Conservation (phyloP, 2,329 filamentous ascomycete species). For the Cercospora zeina region DNA sequence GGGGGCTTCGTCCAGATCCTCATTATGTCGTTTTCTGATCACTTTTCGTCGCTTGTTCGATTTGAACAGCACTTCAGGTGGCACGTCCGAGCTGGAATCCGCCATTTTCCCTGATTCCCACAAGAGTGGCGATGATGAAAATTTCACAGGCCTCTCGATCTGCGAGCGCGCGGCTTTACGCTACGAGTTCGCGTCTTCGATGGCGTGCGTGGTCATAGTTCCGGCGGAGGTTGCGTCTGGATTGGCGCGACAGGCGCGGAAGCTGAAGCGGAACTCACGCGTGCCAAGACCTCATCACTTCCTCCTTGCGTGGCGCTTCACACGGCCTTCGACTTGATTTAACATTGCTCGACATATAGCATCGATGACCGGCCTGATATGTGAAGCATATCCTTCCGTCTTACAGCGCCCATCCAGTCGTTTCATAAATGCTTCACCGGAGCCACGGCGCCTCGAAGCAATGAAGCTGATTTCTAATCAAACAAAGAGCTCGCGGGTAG, state of each 20-base stretch:
- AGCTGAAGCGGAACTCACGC: constrained; percentile 1
- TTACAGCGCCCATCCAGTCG: neutral
- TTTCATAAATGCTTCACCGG: constrained; percentile 9
- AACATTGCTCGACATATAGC: neutral
- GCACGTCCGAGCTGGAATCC: neutral
- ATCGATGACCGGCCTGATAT: neutral
- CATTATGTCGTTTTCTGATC: constrained; percentile 47
- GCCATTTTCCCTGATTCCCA: neutral
- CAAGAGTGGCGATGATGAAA: neutral
- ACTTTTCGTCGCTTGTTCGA: constrained; percentile 55
- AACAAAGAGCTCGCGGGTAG: constrained; percentile 17
- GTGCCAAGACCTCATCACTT: neutral
- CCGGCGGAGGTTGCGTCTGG: neutral
- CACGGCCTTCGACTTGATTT: neutral
- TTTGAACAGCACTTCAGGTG: constrained; percentile 45
- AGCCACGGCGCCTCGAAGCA: constrained; percentile 4
- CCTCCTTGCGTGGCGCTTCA: neutral
- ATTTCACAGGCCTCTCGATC: neutral
- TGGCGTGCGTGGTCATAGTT: neutral
- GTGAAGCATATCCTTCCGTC: neutral
- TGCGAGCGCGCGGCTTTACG: neutral
- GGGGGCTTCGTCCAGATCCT: constrained; percentile 29
- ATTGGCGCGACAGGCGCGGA: neutral
- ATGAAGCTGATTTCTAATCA: constrained; percentile 19
- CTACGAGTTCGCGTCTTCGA: neutral